Conservation (phyloP, 1,284 basidiomycete genomes). For the Phenoliferia sp. region DNA sequence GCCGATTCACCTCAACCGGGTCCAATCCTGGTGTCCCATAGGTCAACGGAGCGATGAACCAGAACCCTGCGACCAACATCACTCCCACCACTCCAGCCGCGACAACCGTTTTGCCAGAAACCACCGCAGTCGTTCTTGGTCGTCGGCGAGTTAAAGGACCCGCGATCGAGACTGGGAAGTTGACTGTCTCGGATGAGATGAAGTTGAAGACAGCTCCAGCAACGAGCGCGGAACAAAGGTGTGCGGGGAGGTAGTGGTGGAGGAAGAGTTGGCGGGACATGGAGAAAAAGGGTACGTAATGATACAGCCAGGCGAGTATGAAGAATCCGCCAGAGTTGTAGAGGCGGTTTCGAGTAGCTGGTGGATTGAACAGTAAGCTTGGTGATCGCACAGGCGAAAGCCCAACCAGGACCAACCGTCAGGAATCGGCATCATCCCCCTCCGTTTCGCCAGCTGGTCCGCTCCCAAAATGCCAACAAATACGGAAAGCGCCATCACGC, state of each 20-base stretch:
- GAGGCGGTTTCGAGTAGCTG: slow-evolving; percentile 81
- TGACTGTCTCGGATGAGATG: slow-evolving; percentile 75
- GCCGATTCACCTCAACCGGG: slow-evolving; percentile 33
- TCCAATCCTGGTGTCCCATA: slow-evolving; percentile 73
- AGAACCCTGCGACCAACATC: slow-evolving; percentile 59
- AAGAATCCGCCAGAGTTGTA: slow-evolving; percentile 97
- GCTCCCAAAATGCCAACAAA: slow-evolving; percentile 85
- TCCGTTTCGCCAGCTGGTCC: slow-evolving; percentile 78
- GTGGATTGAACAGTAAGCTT: neutral
- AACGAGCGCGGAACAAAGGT: slow-evolving; percentile 79
- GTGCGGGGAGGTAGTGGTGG: slow-evolving; percentile 88
- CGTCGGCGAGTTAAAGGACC: slow-evolving; percentile 58
- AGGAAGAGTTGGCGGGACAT: slow-evolving; percentile 96
- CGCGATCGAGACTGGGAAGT: slow-evolving; percentile 76
- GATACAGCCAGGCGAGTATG: slow-evolving; percentile 85
- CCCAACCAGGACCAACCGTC: neutral
- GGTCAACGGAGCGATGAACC: slow-evolving; percentile 78
- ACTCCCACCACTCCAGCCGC: slow-evolving; percentile 48
- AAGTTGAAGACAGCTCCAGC: slow-evolving; percentile 91
- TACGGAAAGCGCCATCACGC: slow-evolving; percentile 75
- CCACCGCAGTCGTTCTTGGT: slow-evolving; percentile 62
- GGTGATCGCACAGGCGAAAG: neutral
- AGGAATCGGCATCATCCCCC: slow-evolving; percentile 79
- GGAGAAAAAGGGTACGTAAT: slow-evolving; percentile 96
- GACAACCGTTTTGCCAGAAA: slow-evolving; percentile 62